Conservation (phyloP, 495 filamentous ascomycete genomes). For the Monascus purpureus region DNA sequence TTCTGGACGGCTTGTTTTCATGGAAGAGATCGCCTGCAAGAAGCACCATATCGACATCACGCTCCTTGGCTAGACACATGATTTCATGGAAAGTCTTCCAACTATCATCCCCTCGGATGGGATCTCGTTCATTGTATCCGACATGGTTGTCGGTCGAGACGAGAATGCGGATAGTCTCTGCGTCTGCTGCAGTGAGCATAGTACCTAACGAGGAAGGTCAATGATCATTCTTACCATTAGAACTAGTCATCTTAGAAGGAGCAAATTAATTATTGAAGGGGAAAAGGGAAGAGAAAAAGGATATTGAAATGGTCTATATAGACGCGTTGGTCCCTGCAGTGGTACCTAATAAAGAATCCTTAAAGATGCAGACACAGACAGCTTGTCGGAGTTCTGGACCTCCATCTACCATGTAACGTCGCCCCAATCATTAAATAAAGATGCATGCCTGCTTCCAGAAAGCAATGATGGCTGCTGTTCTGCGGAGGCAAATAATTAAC, state of each 20-base stretch:
- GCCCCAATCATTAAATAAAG: too few species aligned
- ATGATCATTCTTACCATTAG: conserved; percentile 9
- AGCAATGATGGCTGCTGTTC: too few species aligned
- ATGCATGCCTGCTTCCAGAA: too few species aligned
- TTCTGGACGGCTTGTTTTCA: conserved; percentile 94
- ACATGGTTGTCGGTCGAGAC: conserved; percentile 95
- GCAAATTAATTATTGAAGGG: too few species aligned
- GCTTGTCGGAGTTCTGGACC: too few species aligned
- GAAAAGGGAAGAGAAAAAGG: too few species aligned
- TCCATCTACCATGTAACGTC: too few species aligned
- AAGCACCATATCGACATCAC: conserved; percentile 93
- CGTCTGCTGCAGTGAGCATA: conserved; percentile 27
- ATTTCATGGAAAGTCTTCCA: conserved; percentile 95
- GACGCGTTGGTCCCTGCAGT: too few species aligned
- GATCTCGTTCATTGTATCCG: conserved; percentile 85
- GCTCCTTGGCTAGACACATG: conserved; percentile 75
- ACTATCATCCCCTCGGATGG: conserved; percentile 88
- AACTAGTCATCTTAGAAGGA: not conserved
- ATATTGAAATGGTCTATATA: too few species aligned
- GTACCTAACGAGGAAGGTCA: not conserved
- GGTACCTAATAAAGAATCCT: too few species aligned
- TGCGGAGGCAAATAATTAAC: too few species aligned
- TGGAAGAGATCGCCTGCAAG: conserved; percentile 93
- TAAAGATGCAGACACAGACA: too few species aligned
- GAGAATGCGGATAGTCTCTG: conserved; percentile 90